Evolutionary conservation across 2,329 filamentous ascomycete genomes (phyloP).

Genomic region (Emmonsiellopsis sp.): DNA sequence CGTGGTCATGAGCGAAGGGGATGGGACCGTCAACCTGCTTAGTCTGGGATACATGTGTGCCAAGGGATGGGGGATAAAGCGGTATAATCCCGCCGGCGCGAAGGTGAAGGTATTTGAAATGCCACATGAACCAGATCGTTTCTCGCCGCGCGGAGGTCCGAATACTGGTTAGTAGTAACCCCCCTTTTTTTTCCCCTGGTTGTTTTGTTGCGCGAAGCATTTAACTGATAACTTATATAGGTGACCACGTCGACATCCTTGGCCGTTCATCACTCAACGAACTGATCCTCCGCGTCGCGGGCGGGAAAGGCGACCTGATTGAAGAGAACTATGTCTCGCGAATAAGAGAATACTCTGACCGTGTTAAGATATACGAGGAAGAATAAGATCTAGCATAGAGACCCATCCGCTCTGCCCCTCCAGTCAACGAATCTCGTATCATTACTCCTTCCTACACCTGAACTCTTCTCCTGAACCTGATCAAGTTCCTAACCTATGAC

Average conservation of each 20-base stretch:
- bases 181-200: neutral
- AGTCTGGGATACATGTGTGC: slow-evolving; percentile 95
- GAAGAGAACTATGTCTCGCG: slow-evolving; percentile 68
- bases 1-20: slow-evolving; percentile 90
- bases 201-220: neutral
- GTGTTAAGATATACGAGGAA: slow-evolving; percentile 72
- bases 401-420: neutral
- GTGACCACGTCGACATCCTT: slow-evolving; percentile 94
- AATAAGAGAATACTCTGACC: slow-evolving; percentile 72
- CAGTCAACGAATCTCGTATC: too few species aligned
- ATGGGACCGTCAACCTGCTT: slow-evolving; percentile 89
- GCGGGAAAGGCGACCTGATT: slow-evolving; percentile 72
- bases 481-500: too few species aligned
- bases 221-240: slow-evolving; percentile 35
- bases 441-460: too few species aligned
- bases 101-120: slow-evolving; percentile 86
- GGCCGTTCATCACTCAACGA: slow-evolving; percentile 85
- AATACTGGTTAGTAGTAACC: slow-evolving; percentile 44
- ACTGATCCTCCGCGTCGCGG: slow-evolving; percentile 74
- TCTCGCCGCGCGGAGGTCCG: slow-evolving; percentile 66
- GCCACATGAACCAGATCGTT: slow-evolving; percentile 89
- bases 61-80: slow-evolving; percentile 83
- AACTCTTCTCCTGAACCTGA: too few species aligned
- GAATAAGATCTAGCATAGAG: slow-evolving; percentile 3
- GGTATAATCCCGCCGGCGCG: slow-evolving; percentile 80